Percentiles rank a stretch among this genome's conserved stretches.
Conservation (phyloP, 2,329 filamentous ascomycete genomes). For the Akanthomyces lecanii region DNA sequence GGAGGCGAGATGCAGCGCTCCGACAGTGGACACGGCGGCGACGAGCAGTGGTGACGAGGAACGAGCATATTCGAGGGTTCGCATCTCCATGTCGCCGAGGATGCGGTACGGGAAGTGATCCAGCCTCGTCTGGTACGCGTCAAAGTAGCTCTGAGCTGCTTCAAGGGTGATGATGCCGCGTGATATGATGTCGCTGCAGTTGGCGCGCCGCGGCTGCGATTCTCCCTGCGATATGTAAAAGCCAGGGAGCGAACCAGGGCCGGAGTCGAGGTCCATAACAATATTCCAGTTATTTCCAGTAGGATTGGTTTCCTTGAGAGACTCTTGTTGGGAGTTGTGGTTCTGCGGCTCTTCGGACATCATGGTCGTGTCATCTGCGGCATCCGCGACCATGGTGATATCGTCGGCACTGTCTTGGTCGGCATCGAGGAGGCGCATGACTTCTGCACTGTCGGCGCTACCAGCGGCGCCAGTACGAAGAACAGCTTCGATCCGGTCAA, state of each 20-base stretch:
- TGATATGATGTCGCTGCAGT: conserved; percentile 12
- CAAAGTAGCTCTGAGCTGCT: conserved; percentile 13
- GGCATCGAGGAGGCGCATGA: conserved; percentile 7
- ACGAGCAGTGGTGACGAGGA: conserved; percentile 16
- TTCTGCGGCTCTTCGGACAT: conserved; percentile 4
- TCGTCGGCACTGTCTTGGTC: conserved; percentile 8
- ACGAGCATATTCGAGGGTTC: conserved; percentile 10
- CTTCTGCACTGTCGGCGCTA: not conserved
- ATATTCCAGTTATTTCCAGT: conserved; percentile 15
- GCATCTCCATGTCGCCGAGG: conserved; percentile 11
- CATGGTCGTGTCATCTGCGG: conserved; percentile 5
- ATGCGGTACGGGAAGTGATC: conserved; percentile 18
- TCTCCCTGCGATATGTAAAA: conserved; percentile 15
- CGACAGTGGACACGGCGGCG: conserved; percentile 18
- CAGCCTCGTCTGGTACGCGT: conserved; percentile 15
- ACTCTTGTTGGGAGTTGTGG: not conserved
- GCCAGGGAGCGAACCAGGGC: conserved; percentile 9
- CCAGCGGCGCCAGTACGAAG: conserved; percentile 27
- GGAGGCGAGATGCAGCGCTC: conserved; percentile 16
- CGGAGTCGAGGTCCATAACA: conserved; percentile 14
- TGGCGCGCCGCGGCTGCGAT: conserved; percentile 2
- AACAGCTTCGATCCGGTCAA: conserved; percentile 33
- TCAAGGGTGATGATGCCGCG: conserved; percentile 16
- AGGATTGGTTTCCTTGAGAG: not conserved
- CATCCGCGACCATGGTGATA: not conserved